Base-by-base conservation (phyloP, 176 grass and related monocot genomes). In the Carex pumila region DNA sequence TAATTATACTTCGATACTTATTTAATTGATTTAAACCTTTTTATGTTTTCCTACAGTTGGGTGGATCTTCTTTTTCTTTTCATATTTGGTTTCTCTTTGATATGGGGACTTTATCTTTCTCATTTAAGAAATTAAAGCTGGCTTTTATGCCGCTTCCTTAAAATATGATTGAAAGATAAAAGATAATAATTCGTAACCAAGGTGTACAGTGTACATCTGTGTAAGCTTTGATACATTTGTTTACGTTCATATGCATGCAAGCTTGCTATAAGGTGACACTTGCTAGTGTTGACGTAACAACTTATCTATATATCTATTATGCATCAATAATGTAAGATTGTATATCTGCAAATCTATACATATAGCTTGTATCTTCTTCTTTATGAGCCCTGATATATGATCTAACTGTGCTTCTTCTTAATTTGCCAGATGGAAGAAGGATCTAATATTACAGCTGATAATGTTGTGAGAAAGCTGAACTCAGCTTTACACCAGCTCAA, bases 391-490 rank as follows among this genome's bases (percentile, higher is more conserved):
- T 14, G 12, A 31, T 36, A 56, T 79, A 22, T 57, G 3, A n/a
- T 56, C 47, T 80, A 31, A 80, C 13, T 6, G 55, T 59, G 54
- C 32, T 80, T 21, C 6, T 80, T 37, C 2, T 52, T 53, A 56
- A 53, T 54, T 81, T 85, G 64, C 72, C 77, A 97, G 91, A 81
- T 91, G 32, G 87, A 90, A 78, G 84, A 85, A 29, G 91, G 76
- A 3, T 91, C 89, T 53, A 88, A 43, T 56, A 50, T 81, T 30
- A 91, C 88, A 15, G 79, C 85, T 59, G 86, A 95, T 7, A 85
- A 88, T 65, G 81, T 97, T 1, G 84, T 91, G 54, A 93, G 81
- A 66, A 81, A 87, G 82, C 86, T 97, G 67, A 71, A 87, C 74
- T 89, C 45, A 8, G 79, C 81, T 30, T 64, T 95, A 37, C 61